Evolutionary conservation across 345 rosid species (phyloP), one percentile per base, ranked within the genome.

Genomic region (Nasturtium officinale): DNA sequence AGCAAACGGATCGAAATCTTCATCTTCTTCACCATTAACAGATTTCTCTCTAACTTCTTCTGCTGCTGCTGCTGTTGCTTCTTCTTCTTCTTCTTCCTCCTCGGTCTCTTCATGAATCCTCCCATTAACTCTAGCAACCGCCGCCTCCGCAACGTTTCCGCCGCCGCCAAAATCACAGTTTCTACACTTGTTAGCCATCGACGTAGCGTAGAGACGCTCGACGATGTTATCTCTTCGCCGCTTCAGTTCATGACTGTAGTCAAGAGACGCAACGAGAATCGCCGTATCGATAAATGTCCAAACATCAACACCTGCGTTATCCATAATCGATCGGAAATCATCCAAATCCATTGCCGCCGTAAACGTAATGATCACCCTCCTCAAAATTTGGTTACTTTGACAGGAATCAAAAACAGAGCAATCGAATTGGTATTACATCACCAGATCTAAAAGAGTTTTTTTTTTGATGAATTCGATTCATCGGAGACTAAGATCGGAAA

Each of bases 281-380:
- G 96, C 97, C 2, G 97, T 84, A 55, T 94, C 97, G 38, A 94
- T 87, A 33, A 94, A 89, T 42, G 89, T 82, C 96, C 96, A 95
- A 23, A 95, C 96, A 70, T 95, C 99, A 17, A 91, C 96, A 10
- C 91, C 96, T 3, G 91, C 84, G 55, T 83, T 85, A 10, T 89
- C 92, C 50, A 91, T 78, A 62, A 91, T 76, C 29, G 89, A 81
- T 67, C 99, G 83, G 38, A 95, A 88, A 81, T 89, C 96, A 30
- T 86, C 97, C 70, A 88, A 79, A 88, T 95, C 97, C 97, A 95
- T 94, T 1, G 3, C 42, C 13, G 69, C 37, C 46, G 42, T 21
- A 7, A 32, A 57, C 3, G 16, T 38, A 25, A 61, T 11, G 9
- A 42, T 9, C 32, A 7, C 54, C 26, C 16, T 38, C 52, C 28